Evolutionary conservation across 352 stramenopile species (phyloP), one percentile per base, ranked within the genome.

Genomic region (Phytophthora constricta): DNA sequence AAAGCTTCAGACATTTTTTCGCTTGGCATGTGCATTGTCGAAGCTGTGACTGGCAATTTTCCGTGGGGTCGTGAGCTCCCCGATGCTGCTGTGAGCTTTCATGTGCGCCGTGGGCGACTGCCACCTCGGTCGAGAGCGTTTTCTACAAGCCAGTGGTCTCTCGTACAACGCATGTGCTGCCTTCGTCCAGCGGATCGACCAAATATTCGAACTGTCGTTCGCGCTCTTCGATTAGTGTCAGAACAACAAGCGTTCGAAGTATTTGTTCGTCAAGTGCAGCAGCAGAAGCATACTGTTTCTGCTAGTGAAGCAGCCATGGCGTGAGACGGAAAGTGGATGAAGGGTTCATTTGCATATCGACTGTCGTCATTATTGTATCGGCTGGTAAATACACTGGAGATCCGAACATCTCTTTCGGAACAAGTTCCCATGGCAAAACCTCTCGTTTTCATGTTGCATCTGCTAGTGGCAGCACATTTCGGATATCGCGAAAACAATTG

Each of bases 11-110:
- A 72, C 20, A 58, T 72, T 58, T 72, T 61, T 39, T 66, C 50
- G 20, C 31, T 70, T 8, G 66, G 42, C 20, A 74, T 74, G 66
- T 74, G 66, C 55, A 58, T 70, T 3, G 43, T 76, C 7, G 61
- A 74, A 43, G 63, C 68, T 14, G 23, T 62, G 13, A 67, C 52
- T 33, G 63, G 48, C 3, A n/a, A 48, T 0, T 57, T 58, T 20
- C 68, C 63, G 0, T 76, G 59, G 51, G 56, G 54, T 8, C 42
- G 19, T 31, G 43, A 61, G 17, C n/a, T 68, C 17, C 52, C 33
- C 23, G 64, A 77, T 27, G 62, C 58, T 45, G 42, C 58, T 10
- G 39, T 70, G 3, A 54, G 46, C 10, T 58, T 56, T 8, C 45
- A 77, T 13, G 49, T 65, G 5, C 50, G 50, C 8, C 55, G 47